A percentile compares a stretch with the other conserved stretches of the same genome.
Conservation (phyloP, 2,329 filamentous ascomycete species). For the Fusarium pininemorale region DNA sequence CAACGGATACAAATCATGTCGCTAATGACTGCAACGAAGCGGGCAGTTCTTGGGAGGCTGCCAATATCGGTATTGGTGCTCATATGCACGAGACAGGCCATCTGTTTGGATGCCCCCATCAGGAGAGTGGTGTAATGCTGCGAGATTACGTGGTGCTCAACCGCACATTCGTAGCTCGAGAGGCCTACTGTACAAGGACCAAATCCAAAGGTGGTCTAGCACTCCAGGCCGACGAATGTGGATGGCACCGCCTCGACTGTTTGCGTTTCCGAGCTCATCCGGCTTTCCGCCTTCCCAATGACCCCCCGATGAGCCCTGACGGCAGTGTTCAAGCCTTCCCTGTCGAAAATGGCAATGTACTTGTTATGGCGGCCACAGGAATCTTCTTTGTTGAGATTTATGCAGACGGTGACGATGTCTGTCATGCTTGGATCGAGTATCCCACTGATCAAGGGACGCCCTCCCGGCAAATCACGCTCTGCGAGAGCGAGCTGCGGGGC, state of each 20-base stretch:
- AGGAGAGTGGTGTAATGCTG: conserved; percentile 91
- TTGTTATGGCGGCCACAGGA: conserved; percentile 82
- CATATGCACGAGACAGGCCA: conserved; percentile 93
- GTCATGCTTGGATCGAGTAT: conserved; percentile 84
- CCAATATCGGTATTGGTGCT: conserved; percentile 91
- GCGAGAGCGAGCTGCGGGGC: conserved; percentile 77
- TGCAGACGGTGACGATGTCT: conserved; percentile 80
- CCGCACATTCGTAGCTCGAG: conserved; percentile 81
- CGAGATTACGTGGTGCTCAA: conserved; percentile 87
- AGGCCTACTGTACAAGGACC: conserved; percentile 87
- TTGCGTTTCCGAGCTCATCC: conserved; percentile 91
- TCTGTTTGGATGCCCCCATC: conserved; percentile 88
- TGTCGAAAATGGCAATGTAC: conserved; percentile 77
- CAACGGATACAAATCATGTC: conserved; percentile 81
- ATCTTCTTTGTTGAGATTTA: conserved; percentile 88
- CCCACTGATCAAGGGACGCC: conserved; percentile 68
- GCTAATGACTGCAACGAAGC: conserved; percentile 88
- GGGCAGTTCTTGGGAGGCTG: conserved; percentile 94
- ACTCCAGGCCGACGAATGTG: conserved; percentile 81
- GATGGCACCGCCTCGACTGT: conserved; percentile 89
- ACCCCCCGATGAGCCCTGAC: conserved; percentile 71
- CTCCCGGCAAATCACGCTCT: conserved; percentile 77
- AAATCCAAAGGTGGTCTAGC: conserved; percentile 83
- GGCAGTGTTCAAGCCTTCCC: conserved; percentile 87
- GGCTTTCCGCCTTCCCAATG: conserved; percentile 85